Conservation (phyloP, 1,139 yeast species). For the Sugiyamaella pinicola region DNA sequence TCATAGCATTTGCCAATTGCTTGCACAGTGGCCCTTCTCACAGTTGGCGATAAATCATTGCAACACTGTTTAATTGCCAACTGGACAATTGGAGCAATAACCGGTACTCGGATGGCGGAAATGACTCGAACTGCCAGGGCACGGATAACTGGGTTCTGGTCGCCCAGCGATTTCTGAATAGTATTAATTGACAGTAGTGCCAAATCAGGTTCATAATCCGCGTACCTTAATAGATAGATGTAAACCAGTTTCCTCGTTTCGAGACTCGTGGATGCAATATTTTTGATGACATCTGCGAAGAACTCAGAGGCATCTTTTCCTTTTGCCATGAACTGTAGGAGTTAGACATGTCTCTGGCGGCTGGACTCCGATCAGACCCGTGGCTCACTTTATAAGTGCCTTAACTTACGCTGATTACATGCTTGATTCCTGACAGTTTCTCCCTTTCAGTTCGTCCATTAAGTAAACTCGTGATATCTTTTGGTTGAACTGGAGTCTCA, state of each 20-base stretch:
- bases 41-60: slow-evolving; percentile 74
- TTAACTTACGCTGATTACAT: slow-evolving; percentile 54
- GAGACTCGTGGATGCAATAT: slow-evolving; percentile 70
- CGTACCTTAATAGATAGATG: slow-evolving; percentile 72
- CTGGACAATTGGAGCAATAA: slow-evolving; percentile 76
- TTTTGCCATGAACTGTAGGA: slow-evolving; percentile 52
- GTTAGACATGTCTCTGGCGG: background rate
- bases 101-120: slow-evolving; percentile 76
- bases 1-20: slow-evolving; percentile 70
- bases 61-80: slow-evolving; percentile 71
- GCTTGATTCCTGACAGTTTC: slow-evolving; percentile 71
- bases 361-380: no score
- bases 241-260: slow-evolving; percentile 78
- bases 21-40: slow-evolving; percentile 76
- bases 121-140: slow-evolving; percentile 77
- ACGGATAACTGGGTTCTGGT: slow-evolving; percentile 66
- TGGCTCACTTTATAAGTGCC: background rate
- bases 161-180: slow-evolving; percentile 78
- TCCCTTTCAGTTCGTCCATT: slow-evolving; percentile 75
- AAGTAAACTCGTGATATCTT: slow-evolving; percentile 65
- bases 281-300: slow-evolving; percentile 89
- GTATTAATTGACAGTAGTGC: slow-evolving; percentile 89
- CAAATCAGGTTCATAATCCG: slow-evolving; percentile 83
- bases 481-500: slow-evolving; percentile 53
- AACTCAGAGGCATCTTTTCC: slow-evolving; percentile 64